Evolutionary conservation across 2,329 filamentous ascomycete genomes (phyloP).

Genomic region (Aspergillus chevalieri): DNA sequence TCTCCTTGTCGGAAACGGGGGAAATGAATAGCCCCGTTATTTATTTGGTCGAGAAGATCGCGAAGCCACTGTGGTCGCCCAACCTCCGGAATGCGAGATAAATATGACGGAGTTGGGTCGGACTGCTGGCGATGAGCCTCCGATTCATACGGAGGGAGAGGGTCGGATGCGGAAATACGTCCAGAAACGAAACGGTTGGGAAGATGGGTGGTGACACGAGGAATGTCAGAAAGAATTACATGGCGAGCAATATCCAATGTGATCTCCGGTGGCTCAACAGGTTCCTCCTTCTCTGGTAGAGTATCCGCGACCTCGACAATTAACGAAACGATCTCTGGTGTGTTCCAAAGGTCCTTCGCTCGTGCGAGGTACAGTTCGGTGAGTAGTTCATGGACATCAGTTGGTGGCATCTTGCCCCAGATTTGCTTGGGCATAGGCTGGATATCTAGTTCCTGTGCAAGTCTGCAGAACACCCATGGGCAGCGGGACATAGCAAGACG

Average conservation of each 20-base stretch:
- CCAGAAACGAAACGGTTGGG: constrained; percentile 59
- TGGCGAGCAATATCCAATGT: constrained; percentile 62
- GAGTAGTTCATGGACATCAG: constrained; percentile 61
- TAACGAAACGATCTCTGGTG: constrained; percentile 60
- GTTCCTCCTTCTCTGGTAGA: constrained; percentile 38
- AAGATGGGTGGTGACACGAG: constrained; percentile 62
- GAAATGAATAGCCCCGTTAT: constrained; percentile 24
- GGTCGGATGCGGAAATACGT: constrained; percentile 71
- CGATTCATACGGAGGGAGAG: constrained; percentile 62
- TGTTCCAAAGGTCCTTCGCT: constrained; percentile 81
- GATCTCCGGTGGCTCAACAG: constrained; percentile 42
- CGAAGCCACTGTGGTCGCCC: constrained; percentile 32
- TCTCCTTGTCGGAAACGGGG: constrained; percentile 15
- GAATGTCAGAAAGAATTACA: constrained; percentile 70
- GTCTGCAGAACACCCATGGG: constrained; percentile 76
- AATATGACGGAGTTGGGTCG: constrained; percentile 27
- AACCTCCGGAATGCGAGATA: constrained; percentile 24
- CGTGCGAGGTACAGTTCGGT: constrained; percentile 69
- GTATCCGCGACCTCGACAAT: constrained; percentile 64
- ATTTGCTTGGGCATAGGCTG: constrained; percentile 69
- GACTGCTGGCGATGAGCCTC: constrained; percentile 31
- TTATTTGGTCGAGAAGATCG: constrained; percentile 30
- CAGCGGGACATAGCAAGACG: constrained; percentile 62
- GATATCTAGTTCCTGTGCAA: constrained; percentile 75
- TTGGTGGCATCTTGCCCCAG: constrained; percentile 70